A percentile compares a stretch with the other conserved stretches of the same genome.
These are phyloP conservation scores for Forsythia suspensa DNA, from an alignment of 257 asterid species.

Conservation along the genomic window DNA sequence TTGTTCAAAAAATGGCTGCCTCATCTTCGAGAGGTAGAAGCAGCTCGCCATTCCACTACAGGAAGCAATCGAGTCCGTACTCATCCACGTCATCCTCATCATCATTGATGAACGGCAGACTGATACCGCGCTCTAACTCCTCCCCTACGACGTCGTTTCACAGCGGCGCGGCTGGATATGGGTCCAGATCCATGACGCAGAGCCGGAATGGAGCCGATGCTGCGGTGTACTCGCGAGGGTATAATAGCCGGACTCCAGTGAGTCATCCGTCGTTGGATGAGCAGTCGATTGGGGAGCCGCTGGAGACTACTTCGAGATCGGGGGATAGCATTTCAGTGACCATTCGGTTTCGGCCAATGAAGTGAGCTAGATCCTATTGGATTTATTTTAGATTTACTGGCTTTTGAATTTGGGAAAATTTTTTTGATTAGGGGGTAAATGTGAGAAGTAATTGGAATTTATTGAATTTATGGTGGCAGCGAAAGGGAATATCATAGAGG, in stretches of 20 bases:
- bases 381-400: slow-evolving; percentile 32
- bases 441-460: slow-evolving; percentile 26
- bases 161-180: slow-evolving; percentile 42
- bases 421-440: slow-evolving; percentile 38
- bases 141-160: slow-evolving; percentile 64
- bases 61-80: slow-evolving; percentile 77
- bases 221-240: slow-evolving; percentile 37
- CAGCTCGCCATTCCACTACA: slow-evolving; percentile 66
- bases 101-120: slow-evolving; percentile 68
- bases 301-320: slow-evolving; percentile 62
- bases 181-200: slow-evolving; percentile 81
- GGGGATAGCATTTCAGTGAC: slow-evolving; percentile 95
- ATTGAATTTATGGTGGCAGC: slow-evolving; percentile 47
- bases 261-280: slow-evolving; percentile 68
- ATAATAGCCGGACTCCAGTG: slow-evolving; percentile 53
- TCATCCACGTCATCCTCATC: slow-evolving; percentile 88
- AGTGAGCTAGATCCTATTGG: slow-evolving; percentile 73
- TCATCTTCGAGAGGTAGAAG: slow-evolving; percentile 94
- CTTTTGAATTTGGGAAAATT: slow-evolving; percentile 24
- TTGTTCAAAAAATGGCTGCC: slow-evolving; percentile 59
- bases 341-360: slow-evolving; percentile 91
- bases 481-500: slow-evolving; percentile 92
- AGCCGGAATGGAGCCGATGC: slow-evolving; percentile 44
- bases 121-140: slow-evolving; percentile 66
- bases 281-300: slow-evolving; percentile 57